Base-by-base conservation (phyloP, 2,329 filamentous ascomycete species). In the Juglanconis juglandina region DNA sequence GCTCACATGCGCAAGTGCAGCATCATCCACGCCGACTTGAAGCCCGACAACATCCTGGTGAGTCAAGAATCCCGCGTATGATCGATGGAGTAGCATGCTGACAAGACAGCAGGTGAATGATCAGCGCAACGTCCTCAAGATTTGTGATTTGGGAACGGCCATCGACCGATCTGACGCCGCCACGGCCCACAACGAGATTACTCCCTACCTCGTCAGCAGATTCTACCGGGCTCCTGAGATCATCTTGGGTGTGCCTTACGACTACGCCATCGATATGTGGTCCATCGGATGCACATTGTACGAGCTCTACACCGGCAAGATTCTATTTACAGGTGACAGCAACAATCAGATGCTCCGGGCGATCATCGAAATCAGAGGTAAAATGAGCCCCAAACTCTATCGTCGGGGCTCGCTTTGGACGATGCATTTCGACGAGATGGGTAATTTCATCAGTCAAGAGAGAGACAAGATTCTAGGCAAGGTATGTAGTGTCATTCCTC, bases 331-430 rank as follows among this genome's bases (percentile, higher is more conserved):
- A 1, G 95, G 95, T 61, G 86, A 91, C 65, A 95, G 91, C 77
- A 99, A 99, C 79, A 99, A 99, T 71, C 92, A 96, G 77, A 99
- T 99, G 95, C 85, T 99, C 62, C 90, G 91, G 65, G 88, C 90
- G 24, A 96, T 99, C 68, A 96, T 97, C 87, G 94, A 99, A 72
- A 92, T 94, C 68, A 88, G 96, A 52, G 95, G 95, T 69, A 96
- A 93, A 75, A 88, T 97, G 64, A 93, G 91, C 35, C 87, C 90
- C 51, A 97, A 97, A 75, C 81, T 97, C 64, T 87, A 96, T 69
- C 92, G 91, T 68, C 89, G 90, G 56, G 92, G 93, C 3, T 83
- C 91, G 65, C 82, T 96, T 63, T 86, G 88, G 13, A 82, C 83
- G 47, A 79, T 88, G 70, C 91, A 96, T 74, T 97, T 96, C 73